phyloP scores from a whole-genome alignment of 768 basidiomycete genomes.

The Leccinum broughii region DNA sequence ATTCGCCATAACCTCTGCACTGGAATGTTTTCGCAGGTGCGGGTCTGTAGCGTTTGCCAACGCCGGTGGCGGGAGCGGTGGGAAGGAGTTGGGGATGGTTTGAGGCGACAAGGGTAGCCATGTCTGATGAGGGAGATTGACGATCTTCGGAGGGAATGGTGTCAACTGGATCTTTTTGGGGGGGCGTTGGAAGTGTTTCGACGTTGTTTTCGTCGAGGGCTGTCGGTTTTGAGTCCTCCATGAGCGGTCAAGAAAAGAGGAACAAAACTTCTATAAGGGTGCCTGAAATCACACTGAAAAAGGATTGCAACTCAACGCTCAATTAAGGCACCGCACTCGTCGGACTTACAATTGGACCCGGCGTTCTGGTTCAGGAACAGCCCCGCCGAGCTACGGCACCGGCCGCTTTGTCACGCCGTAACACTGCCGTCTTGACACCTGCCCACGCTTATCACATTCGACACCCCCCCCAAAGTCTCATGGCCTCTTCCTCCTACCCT shows the following conservation, averaged over 20 bases:
- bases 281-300: slow-evolving; percentile 38
- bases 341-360: slow-evolving; percentile 32
- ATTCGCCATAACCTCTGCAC: slow-evolving; percentile 92
- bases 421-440: slow-evolving; percentile 18
- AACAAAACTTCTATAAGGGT: slow-evolving; percentile 36
- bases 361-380: slow-evolving; percentile 33
- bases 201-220: slow-evolving; percentile 24
- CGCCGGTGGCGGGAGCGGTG: slow-evolving; percentile 20
- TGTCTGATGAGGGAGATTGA: slow-evolving; percentile 20
- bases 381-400: slow-evolving; percentile 39
- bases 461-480: slow-evolving; percentile 16
- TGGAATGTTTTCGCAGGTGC: slow-evolving; percentile 93
- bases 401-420: slow-evolving; percentile 27
- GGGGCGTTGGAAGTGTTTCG: slow-evolving; percentile 7
- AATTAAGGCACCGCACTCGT: slow-evolving; percentile 38
- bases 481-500: neutral
- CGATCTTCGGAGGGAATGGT: neutral
- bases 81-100: slow-evolving; percentile 26
- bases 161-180: slow-evolving; percentile 7
- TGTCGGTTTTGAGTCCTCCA: slow-evolving; percentile 38
- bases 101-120: slow-evolving; percentile 36
- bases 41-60: slow-evolving; percentile 71
- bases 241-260: slow-evolving; percentile 34
- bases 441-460: slow-evolving; percentile 17
- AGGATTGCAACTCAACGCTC: slow-evolving; percentile 28